phyloP scores from a whole-genome alignment of 2,329 filamentous ascomycete genomes.

The Colletotrichum eleusines region DNA sequence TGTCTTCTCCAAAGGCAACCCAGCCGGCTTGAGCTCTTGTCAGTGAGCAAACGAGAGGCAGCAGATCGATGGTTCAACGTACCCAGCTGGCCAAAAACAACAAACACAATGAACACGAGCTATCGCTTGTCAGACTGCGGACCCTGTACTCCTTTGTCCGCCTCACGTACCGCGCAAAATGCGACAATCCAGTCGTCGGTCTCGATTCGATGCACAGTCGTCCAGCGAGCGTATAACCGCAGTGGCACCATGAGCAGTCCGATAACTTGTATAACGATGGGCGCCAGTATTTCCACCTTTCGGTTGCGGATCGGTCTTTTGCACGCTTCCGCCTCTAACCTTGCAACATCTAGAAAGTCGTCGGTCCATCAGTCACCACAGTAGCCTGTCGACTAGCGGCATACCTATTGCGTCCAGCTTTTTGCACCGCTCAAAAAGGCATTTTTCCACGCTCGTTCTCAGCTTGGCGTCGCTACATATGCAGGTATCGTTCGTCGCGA shows the following conservation, averaged over 20 bases:
- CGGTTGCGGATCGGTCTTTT: conserved; percentile 48
- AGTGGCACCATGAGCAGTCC: conserved; percentile 52
- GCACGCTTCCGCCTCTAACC: conserved; percentile 51
- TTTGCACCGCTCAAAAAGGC: conserved; percentile 46
- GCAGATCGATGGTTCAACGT: conserved; percentile 8
- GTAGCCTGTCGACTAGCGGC: background rate
- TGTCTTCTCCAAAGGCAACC: conserved; percentile 52
- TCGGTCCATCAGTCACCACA: conserved; percentile 28
- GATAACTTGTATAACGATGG: conserved; percentile 53
- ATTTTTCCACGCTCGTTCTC: conserved; percentile 42
- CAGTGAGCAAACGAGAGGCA: conserved; percentile 2
- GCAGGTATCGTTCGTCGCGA: conserved; percentile 46
- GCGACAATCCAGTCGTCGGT: conserved; percentile 57
- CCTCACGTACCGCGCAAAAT: conserved; percentile 48
- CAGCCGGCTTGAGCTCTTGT: conserved; percentile 44
- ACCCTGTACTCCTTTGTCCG: background rate
- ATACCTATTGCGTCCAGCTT: conserved; percentile 47
- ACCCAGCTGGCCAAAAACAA: conserved; percentile 51
- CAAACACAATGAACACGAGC: conserved; percentile 50
- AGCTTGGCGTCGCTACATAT: conserved; percentile 47
- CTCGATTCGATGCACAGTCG: conserved; percentile 47
- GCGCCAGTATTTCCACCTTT: conserved; percentile 49
- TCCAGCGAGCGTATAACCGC: conserved; percentile 54
- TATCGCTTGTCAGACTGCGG: conserved; percentile 27
- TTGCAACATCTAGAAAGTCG: conserved; percentile 47